phyloP scores from a whole-genome alignment of 73 alveolate species.

The Paramecium tetraurelia region DNA sequence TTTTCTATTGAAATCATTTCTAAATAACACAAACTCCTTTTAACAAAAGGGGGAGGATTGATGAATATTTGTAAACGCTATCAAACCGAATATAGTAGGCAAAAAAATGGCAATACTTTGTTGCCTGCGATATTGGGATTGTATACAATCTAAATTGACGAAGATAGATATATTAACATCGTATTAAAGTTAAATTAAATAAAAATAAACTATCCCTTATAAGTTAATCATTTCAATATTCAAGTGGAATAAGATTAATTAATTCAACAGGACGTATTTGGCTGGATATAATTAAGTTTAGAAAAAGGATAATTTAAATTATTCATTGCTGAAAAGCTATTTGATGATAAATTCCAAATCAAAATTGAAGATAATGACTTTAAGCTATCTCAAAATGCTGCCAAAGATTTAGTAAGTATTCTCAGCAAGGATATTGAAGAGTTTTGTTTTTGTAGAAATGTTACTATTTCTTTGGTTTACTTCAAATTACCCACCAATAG shows the following conservation, averaged over 20 bases:
- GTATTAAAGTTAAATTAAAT: not conserved
- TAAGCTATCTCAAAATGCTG: not conserved
- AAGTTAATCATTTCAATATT: not conserved
- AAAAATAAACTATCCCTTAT: not conserved
- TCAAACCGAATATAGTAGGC: not conserved
- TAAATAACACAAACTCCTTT: not conserved
- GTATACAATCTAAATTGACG: not conserved
- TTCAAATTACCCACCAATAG: not conserved
- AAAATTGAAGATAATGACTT: not conserved
- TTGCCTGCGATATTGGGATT: constrained; percentile 19
- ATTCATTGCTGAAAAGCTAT: not conserved
- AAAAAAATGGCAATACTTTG: not conserved
- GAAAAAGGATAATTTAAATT: not conserved
- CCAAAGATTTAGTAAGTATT: not conserved
- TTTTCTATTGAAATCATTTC: constrained; percentile 9
- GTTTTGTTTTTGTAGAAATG: not conserved
- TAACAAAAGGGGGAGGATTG: constrained; percentile 30
- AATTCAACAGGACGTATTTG: not conserved
- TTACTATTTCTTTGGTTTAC: not conserved
- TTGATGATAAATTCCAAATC: not conserved
- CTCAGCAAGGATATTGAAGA: not conserved
- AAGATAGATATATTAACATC: not conserved
- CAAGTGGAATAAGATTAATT: not conserved
- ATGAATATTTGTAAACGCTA: constrained; percentile 15
- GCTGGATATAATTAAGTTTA: not conserved